phyloP scores from a whole-genome alignment of 108 stramenopile genomes.

The Cafeteria roenbergensis region DNA sequence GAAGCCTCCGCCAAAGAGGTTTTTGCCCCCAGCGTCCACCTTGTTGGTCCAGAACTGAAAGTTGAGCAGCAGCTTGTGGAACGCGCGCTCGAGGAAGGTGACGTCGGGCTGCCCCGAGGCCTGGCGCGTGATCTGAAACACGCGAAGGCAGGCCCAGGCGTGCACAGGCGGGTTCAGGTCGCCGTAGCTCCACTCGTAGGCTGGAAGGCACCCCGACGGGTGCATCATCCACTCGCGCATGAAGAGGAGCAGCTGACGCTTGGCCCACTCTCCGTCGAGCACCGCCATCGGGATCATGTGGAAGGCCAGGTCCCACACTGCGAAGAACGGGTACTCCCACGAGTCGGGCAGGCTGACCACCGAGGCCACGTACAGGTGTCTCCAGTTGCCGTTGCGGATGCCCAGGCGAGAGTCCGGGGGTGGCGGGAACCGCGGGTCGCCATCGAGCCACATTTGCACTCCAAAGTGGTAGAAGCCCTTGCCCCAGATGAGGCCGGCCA shows the following conservation, averaged over 20 bases:
- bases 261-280: neutral
- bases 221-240: neutral
- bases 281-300: neutral
- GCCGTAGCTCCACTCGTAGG: neutral
- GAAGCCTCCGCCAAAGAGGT: neutral
- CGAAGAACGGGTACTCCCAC: neutral
- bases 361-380: neutral
- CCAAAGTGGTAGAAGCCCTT: neutral
- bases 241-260: neutral
- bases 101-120: neutral
- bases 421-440: neutral
- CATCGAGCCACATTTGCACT: neutral
- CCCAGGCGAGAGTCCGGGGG: neutral
- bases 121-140: neutral
- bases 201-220: neutral
- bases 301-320: neutral
- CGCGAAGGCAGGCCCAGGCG: neutral
- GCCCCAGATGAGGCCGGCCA: neutral
- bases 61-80: slow-evolving; percentile 1
- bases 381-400: neutral
- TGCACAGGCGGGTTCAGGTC: neutral
- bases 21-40: neutral
- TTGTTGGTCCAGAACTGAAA: neutral
- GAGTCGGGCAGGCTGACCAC: neutral
- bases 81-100: neutral